Evolutionary conservation across 1,139 yeast species (phyloP).

Genomic region (Suhomyces taliae): DNA sequence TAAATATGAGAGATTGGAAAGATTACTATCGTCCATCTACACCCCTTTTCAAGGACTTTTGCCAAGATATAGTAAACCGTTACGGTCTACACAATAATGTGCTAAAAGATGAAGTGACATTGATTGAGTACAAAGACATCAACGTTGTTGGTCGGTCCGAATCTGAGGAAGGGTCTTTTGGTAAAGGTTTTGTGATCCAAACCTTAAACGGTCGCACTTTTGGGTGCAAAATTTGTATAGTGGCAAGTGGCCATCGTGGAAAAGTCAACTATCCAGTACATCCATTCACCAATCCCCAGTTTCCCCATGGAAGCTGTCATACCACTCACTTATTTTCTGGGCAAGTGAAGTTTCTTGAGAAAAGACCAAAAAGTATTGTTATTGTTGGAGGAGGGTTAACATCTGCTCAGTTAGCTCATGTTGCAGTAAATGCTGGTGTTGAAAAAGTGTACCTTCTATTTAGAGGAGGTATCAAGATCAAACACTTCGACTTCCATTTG

Average conservation of each 20-base stretch:
- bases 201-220: constrained; percentile 28
- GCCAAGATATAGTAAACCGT: constrained; percentile 34
- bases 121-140: constrained; percentile 31
- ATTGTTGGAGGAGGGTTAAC: constrained; percentile 53
- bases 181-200: constrained; percentile 20
- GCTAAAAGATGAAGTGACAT: constrained; percentile 34
- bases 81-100: constrained; percentile 33
- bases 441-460: constrained; percentile 34
- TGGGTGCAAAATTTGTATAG: constrained; percentile 39
- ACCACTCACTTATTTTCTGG: constrained; percentile 41
- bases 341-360: constrained; percentile 24
- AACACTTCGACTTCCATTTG: constrained; percentile 51
- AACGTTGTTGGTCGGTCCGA: constrained; percentile 25
- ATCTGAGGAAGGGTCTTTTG: not conserved
- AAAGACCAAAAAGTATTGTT: constrained; percentile 24
- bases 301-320: constrained; percentile 40
- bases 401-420: constrained; percentile 49
- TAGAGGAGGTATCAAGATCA: constrained; percentile 44
- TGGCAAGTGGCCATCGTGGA: constrained; percentile 47
- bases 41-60: constrained; percentile 39
- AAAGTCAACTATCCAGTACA: constrained; percentile 34
- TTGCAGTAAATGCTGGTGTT: constrained; percentile 33
- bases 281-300: constrained; percentile 25
- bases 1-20: constrained; percentile 47
- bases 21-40: constrained; percentile 51